Conservation (phyloP, 2,329 filamentous ascomycete genomes). For the Alternaria rosae region DNA sequence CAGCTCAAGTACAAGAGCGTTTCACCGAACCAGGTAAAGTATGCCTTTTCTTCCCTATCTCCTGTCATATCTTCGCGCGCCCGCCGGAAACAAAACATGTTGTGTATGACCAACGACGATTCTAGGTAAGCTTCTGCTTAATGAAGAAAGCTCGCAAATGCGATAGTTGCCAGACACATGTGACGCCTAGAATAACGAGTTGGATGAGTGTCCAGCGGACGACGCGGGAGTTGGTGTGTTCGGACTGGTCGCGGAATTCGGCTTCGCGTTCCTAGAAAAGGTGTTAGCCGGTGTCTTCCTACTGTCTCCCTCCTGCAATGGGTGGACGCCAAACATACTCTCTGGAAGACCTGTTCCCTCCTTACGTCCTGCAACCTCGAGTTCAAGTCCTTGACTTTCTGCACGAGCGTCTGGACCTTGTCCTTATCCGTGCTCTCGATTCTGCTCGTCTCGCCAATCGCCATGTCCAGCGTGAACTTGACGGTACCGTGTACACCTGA, state of each 20-base stretch:
- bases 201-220: conserved; percentile 95
- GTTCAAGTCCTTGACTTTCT: conserved; percentile 89
- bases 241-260: conserved; percentile 97
- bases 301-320: background rate
- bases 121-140: conserved; percentile 97
- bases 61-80: background rate
- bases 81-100: background rate
- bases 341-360: conserved; percentile 94
- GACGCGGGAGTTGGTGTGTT: conserved; percentile 88
- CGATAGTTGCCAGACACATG: conserved; percentile 96
- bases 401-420: conserved; percentile 88
- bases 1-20: conserved; percentile 22
- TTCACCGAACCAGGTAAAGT: conserved; percentile 11
- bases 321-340: conserved; percentile 61
- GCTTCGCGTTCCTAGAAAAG: conserved; percentile 83
- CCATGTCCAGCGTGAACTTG: conserved; percentile 85
- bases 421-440: conserved; percentile 94
- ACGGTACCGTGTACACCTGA: conserved; percentile 75
- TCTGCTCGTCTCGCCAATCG: conserved; percentile 91
- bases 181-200: conserved; percentile 80
- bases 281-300: conserved; percentile 17
- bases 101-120: background rate
- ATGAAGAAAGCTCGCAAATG: conserved; percentile 98
- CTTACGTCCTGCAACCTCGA: conserved; percentile 85
- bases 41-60: conserved; percentile 17